A percentile compares a stretch with the other conserved stretches of the same genome.
phyloP scores from a whole-genome alignment of 352 stramenopile genomes.

The Thraustochytrium striatum region DNA sequence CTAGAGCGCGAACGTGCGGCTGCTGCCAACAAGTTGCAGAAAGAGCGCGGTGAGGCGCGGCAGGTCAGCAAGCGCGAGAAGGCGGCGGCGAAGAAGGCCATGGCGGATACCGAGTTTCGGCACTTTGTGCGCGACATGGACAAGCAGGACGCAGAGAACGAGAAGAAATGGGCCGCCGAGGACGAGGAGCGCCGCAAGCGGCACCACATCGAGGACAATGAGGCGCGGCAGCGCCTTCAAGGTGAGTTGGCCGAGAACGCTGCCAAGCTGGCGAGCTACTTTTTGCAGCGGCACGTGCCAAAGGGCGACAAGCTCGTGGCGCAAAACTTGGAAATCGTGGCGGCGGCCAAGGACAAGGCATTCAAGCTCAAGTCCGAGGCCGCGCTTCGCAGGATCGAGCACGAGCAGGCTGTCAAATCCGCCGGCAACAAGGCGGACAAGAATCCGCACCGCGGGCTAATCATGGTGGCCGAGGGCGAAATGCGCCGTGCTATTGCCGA shows the following conservation, averaged over 20 bases:
- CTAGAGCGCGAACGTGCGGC: neutral
- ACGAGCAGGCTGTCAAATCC: constrained; percentile 9
- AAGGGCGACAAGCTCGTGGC: constrained; percentile 43
- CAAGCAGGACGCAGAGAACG: neutral
- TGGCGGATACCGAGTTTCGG: constrained; percentile 25
- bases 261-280: constrained; percentile 2
- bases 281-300: neutral
- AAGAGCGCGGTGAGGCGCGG: neutral
- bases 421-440: constrained; percentile 41
- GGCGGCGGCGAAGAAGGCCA: constrained; percentile 12
- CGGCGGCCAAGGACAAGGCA: neutral
- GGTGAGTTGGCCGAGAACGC: constrained; percentile 9
- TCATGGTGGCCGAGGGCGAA: constrained; percentile 43
- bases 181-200: neutral
- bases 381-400: constrained; percentile 3
- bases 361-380: neutral
- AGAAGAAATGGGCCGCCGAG: neutral
- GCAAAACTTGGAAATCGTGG: neutral
- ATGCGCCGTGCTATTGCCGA: constrained; percentile 49
- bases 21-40: neutral
- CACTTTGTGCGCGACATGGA: constrained; percentile 34
- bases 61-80: constrained; percentile 31
- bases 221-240: neutral
- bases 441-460: constrained; percentile 36
- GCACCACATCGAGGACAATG: constrained; percentile 22